Base-by-base conservation (phyloP, 2,329 filamentous ascomycete genomes). In the Fusarium cicatricum region DNA sequence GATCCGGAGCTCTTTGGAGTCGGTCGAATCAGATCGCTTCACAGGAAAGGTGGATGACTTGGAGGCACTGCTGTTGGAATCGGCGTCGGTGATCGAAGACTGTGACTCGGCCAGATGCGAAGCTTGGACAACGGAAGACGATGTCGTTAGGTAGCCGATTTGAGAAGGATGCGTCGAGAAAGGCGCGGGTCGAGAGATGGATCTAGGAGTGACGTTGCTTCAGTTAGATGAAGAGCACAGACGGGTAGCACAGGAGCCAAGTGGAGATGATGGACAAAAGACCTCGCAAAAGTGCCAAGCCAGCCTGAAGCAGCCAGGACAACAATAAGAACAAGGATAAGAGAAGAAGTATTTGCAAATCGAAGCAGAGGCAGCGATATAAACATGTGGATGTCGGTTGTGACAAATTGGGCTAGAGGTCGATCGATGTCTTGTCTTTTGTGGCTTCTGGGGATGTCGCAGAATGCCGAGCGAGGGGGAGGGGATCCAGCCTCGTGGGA, bases 111-210 rank as follows among this genome's bases (percentile, higher is more conserved):
- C 46, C 29, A 82, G 69, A 61, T 82, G 82, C 19, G 77, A 78
- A 42, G 84, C 82, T 67, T 88, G 86, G 44, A 90, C 82, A 54
- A 89, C 74, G 28, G 89, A 85, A 17, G 88, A 90, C 26, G 88
- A 89, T 29, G 86, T 85, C 42, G 88, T 90, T 56, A 89, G 78
- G 72, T 89, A 86, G 59, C 85, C 86, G 68, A 84, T 81, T 66
- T 90, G 87, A 29, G 89, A 89, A 47, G 86, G 83, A 71, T 86
- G 85, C 23, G 82, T 78, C 37, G 83, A 84, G 52, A 70, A 62
- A 58, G 66, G 65, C 48, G 62, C 53, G 33, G 70, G 67, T 63
- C 70, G 70, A 62, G 61, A 55, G 55, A 60, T 60, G 48, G 70
- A 65, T 61, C 68, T 67, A 57, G 52, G 52, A 41, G 50, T 55